These are phyloP conservation scores for Epichloe elymi DNA, from an alignment of 2,329 filamentous ascomycete genomes.

Conservation along the genomic window DNA sequence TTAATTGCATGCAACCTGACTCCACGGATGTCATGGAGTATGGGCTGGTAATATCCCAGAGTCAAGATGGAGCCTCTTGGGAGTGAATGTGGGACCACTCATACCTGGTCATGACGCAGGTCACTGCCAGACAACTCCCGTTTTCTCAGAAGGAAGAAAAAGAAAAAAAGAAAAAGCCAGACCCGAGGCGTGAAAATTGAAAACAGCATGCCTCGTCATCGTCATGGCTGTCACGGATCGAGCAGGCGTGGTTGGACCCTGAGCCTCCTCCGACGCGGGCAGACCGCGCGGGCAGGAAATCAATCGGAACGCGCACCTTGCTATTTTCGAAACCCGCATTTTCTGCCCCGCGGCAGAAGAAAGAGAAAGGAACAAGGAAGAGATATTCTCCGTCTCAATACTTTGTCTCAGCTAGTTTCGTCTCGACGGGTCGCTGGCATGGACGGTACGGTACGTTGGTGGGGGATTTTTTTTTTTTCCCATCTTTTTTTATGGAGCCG, in stretches of 20 bases:
- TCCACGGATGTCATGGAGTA: background rate
- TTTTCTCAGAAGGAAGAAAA: too few species aligned
- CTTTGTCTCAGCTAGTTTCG: background rate
- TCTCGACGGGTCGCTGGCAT: background rate
- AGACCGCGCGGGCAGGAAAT: background rate
- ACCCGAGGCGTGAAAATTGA: background rate
- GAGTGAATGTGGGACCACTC: too few species aligned
- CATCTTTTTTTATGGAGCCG: background rate
- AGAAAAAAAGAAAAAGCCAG: too few species aligned
- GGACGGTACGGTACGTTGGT: background rate
- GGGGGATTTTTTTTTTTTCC: too few species aligned
- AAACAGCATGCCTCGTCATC: background rate
- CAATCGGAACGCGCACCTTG: background rate
- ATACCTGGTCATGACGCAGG: background rate
- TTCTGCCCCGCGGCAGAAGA: background rate
- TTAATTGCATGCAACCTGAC: background rate
- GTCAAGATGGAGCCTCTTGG: background rate
- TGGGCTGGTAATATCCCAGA: background rate
- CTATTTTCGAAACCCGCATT: background rate
- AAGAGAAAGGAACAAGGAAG: background rate
- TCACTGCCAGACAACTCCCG: background rate
- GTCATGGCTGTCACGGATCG: background rate
- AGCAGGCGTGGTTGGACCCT: background rate
- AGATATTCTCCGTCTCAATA: constrained; percentile 1
- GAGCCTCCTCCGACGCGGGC: background rate